Evolutionary conservation across 164 flowering plant species (phyloP).

Genomic region (Macadamia integrifolia): DNA sequence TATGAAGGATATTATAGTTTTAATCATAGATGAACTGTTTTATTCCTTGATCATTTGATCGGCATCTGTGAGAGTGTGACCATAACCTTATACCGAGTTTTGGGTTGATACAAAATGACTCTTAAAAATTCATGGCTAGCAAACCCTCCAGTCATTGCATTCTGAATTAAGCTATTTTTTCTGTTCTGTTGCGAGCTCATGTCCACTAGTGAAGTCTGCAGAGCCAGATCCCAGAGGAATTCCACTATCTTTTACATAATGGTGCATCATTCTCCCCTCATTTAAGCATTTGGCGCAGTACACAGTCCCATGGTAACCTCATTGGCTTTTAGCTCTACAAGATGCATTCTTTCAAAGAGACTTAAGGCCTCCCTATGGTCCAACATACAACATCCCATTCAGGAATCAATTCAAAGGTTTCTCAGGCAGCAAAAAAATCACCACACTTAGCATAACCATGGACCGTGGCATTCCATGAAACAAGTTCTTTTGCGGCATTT

Average conservation of each 20-base stretch:
- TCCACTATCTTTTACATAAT: conserved; percentile 39
- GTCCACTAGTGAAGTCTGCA: conserved; percentile 72
- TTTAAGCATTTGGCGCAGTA: conserved; percentile 52
- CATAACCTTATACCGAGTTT: too few relatives aligned
- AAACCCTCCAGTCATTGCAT: too few relatives aligned
- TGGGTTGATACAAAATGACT: too few relatives aligned
- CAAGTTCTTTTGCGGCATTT: conserved; percentile 16
- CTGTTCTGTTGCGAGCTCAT: conserved; percentile 26
- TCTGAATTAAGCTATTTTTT: too few relatives aligned
- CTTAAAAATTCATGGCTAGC: too few relatives aligned
- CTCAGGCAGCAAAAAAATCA: conserved; percentile 38
- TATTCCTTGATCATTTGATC: too few relatives aligned
- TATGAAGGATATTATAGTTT: too few relatives aligned
- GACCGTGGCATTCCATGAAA: conserved; percentile 28
- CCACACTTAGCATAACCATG: conserved; percentile 67
- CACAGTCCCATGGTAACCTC: conserved; percentile 85
- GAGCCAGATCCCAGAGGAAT: conserved; percentile 42
- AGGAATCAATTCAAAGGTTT: conserved; percentile 54
- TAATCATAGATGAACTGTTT: too few relatives aligned
- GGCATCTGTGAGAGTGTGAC: too few relatives aligned
- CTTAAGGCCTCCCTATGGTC: conserved; percentile 61
- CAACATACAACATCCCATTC: conserved; percentile 73
- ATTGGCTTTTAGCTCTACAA: conserved; percentile 43
- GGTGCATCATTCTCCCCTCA: conserved; percentile 64
- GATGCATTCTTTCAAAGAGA: conserved; percentile 52